Base-by-base conservation (phyloP, 169 alveolate genomes). In the Nephromyces sp. region DNA sequence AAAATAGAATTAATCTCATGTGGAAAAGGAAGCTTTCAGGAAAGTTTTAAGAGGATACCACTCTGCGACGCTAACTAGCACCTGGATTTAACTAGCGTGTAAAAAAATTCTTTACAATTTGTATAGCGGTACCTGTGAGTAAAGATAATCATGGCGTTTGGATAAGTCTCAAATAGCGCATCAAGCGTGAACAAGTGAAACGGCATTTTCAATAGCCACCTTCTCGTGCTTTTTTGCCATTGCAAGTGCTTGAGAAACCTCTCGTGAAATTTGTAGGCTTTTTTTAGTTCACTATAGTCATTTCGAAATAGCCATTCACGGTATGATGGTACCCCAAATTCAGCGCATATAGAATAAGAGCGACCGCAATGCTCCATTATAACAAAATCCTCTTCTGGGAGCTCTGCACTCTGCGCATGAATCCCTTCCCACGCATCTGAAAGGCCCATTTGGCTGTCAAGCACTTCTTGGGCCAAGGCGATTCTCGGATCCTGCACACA, bases 171-270 rank as follows among this genome's bases (percentile, higher is more conserved):
- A 62, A 78, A 78, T 35, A 78, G 66, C 21, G 79, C 84, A 32
- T 78, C 84, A 15, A 78, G 80, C 4, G 80, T 57, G 61, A 66
- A 71, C 25, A 72, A 65, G 77, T 78, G 84, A 78, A 72, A 78
- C 6, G 84, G 84, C 84, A 72, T 78, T 66, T 78, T 78, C 25
- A 78, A 77, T 4, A 78, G 74, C 80, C 79, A 78, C 8, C 84
- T 80, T 52, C 66, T 34, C 21, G 77, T 74, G 30, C 51, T 53
- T 22, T 78, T 72, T 57, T 78, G 84, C 77, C 78, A 78, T 32
- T 78, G 84, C 32, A 78, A 67, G 68, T 78, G 84, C 53, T 78
- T 80, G 24, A 78, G 74, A 73, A 78, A 78, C 8, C 84, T 77
- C 22, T 72, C 68, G 74, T 78, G 84, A 74, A 78, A 72, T 15